phyloP scores from a whole-genome alignment of 257 asterid species.

The Ophiorrhiza pumila region DNA sequence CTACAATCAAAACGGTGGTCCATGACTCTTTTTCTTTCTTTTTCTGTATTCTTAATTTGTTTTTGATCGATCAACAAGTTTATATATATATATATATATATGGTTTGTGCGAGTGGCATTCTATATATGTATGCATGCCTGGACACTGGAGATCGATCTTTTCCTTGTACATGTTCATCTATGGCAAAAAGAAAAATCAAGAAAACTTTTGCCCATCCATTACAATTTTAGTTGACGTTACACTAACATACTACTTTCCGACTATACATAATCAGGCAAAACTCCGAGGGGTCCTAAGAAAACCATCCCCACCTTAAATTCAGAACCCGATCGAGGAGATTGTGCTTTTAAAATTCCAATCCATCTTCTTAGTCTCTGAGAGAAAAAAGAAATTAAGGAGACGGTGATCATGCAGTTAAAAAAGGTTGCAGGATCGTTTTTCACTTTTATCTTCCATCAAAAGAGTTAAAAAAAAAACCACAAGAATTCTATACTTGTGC shows the following conservation, averaged over 20 bases:
- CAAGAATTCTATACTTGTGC: background rate
- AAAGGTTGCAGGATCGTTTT: too few species aligned
- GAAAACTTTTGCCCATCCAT: conserved; percentile 4
- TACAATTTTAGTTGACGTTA: background rate
- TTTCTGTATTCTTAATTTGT: background rate
- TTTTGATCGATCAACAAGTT: too few species aligned
- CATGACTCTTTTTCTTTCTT: conserved; percentile 4
- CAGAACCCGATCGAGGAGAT: background rate
- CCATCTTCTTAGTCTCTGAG: background rate
- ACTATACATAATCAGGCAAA: background rate
- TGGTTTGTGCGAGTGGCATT: background rate
- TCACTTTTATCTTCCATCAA: background rate
- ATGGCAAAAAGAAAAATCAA: background rate
- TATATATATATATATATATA: too few species aligned
- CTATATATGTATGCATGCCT: background rate
- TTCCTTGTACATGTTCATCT: background rate
- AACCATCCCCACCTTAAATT: background rate
- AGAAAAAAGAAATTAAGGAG: background rate
- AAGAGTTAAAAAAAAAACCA: background rate
- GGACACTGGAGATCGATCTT: conserved; percentile 1
- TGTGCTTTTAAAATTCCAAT: background rate
- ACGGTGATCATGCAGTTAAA: background rate
- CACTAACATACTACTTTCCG: background rate
- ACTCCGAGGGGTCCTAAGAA: background rate
- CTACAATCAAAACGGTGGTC: conserved; percentile 17